Evolutionary conservation across 768 basidiomycete genomes (phyloP), one percentile per base, ranked within the genome.

Genomic region (Tricholoma sp.): DNA sequence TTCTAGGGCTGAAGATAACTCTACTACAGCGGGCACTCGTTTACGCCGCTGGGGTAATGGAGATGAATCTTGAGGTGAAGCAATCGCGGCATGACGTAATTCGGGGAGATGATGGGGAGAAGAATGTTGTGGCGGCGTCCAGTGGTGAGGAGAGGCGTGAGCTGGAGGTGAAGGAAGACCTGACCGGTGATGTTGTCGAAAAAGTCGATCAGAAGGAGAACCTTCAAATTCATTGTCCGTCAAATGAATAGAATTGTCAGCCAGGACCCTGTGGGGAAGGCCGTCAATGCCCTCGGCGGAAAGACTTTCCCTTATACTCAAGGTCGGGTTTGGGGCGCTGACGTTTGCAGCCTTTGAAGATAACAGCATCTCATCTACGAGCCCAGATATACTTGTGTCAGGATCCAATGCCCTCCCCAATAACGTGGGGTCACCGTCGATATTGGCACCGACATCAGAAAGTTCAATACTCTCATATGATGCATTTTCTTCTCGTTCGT

Each of bases 361-460:
- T 52, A 80, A 77, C 56, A 89, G 76, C 76, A 89, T 84, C 54
- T 86, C 80, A 45, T 89, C 82, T 17, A 89, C 86, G 29, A 87
- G 76, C n/a, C 85, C 83, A 9, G 82, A 83, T 60, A 89, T 83
- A 65, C 84, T 87, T 54, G 80, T 72, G 57, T 84, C 82, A 28
- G 74, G 74, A 61, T 80, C 76, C 42, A 76, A 63, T 7, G 65
- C 63, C 42, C 76, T 66, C 15, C 56, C 58, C 31, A 62, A 66
- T 50, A 69, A 68, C 55, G 70, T 68, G 52, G 72, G 69, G n/a
- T 63, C 69, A 56, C 62, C 50, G 54, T 15, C 45, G 52, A 61
- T 59, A 58, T 76, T 68, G 57, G 67, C 62, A 33, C 69, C 74
- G n/a, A 63, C 58, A 50, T 81, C 77, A n/a, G 71, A 74, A 24